Conservation (phyloP, 1,284 basidiomycete species). For the Moesziomyces sp. region DNA sequence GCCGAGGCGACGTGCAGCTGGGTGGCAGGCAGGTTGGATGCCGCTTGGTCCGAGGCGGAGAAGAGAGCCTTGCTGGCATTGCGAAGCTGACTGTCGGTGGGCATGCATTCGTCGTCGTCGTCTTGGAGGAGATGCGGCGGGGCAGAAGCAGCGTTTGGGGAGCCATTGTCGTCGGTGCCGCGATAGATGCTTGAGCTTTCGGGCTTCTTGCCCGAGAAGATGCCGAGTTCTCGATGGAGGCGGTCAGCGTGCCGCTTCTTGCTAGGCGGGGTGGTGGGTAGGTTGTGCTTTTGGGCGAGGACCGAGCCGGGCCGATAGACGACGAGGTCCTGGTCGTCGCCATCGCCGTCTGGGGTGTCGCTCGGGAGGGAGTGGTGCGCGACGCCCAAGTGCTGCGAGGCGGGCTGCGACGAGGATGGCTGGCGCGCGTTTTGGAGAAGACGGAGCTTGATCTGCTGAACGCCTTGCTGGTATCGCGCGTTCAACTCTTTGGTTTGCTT, state of each 20-base stretch:
- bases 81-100: conserved; percentile 45
- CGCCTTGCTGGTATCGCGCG: conserved; percentile 14
- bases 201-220: conserved; percentile 21
- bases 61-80: conserved; percentile 47
- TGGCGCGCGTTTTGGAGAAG: conserved; percentile 26
- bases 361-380: too few relatives aligned
- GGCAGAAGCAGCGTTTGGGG: conserved; percentile 18
- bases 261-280: conserved; percentile 21
- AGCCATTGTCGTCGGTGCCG: conserved; percentile 30
- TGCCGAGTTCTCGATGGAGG: conserved; percentile 38
- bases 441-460: conserved; percentile 32
- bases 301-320: conserved; percentile 26
- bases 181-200: conserved; percentile 18
- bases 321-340: conserved; percentile 21
- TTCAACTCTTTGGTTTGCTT: conserved; percentile 19
- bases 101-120: conserved; percentile 22
- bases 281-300: conserved; percentile 35
- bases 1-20: conserved; percentile 16
- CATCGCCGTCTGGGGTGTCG: background rate
- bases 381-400: too few relatives aligned
- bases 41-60: conserved; percentile 40
- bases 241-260: conserved; percentile 36
- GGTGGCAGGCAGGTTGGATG: conserved; percentile 29
- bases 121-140: conserved; percentile 7
- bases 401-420: background rate